phyloP scores from a whole-genome alignment of 352 stramenopile species.

The Phytopythium chamaehyphon region DNA sequence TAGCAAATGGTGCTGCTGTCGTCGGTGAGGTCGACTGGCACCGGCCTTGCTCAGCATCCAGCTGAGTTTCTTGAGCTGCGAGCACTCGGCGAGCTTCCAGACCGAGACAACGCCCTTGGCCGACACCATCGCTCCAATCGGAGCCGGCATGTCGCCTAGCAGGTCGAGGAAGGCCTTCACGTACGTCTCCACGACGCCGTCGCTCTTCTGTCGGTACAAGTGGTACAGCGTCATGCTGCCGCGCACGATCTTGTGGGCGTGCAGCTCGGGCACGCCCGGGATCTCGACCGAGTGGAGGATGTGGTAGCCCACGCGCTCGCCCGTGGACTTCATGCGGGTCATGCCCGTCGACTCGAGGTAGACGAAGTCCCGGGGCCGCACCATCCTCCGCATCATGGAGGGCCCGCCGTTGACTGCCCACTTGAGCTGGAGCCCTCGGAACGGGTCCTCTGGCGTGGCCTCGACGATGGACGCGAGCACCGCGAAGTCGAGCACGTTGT shows the following conservation, averaged over 20 bases:
- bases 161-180: conserved; percentile 34
- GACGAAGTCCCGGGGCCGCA: conserved; percentile 53
- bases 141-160: conserved; percentile 29
- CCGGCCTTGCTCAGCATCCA: conserved; percentile 19
- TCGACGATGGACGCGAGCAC: conserved; percentile 34
- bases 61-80: conserved; percentile 31
- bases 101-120: conserved; percentile 28
- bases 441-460: conserved; percentile 33
- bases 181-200: conserved; percentile 32
- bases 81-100: conserved; percentile 27
- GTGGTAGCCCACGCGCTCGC: conserved; percentile 39
- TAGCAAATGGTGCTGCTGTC: conserved; percentile 6
- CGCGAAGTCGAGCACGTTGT: conserved; percentile 38
- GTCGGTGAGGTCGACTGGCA: background rate
- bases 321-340: conserved; percentile 21
- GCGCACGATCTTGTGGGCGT: conserved; percentile 37
- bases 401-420: conserved; percentile 53
- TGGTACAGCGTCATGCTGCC: conserved; percentile 47
- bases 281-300: conserved; percentile 28
- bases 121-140: conserved; percentile 20
- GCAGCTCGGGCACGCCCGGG: conserved; percentile 20
- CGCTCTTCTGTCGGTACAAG: conserved; percentile 40
- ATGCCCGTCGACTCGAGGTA: conserved; percentile 51
- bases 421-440: conserved; percentile 37
- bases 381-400: conserved; percentile 32